Base-by-base conservation (phyloP, 2,329 filamentous ascomycete genomes). In the Talaromyces sp. region DNA sequence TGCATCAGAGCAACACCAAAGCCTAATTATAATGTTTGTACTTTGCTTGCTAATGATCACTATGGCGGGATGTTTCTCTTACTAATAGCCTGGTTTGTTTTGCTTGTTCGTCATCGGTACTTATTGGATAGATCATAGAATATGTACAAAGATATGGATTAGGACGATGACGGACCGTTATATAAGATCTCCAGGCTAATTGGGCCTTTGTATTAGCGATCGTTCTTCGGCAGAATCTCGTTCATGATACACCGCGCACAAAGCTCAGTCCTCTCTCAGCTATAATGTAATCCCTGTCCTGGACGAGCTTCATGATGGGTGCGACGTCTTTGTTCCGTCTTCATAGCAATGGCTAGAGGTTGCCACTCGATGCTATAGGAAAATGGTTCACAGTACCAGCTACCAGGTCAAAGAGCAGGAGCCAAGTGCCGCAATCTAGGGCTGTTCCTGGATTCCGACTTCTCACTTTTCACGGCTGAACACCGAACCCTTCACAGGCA, bases 401-500 rank as follows among this genome's bases (percentile, higher is more conserved):
- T 31, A 31, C 27, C 27, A 31, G 27, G 5, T 7, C 27, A 31
- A 31, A 31, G 6, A 31, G 27, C 27, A 6, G 8, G 48, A 10
- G 24, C 27, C 19, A 14, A 52, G 24, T n/a, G 48, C 24, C 14
- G 35, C 31, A 3, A 35, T 4, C 14, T 11, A n/a, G 8, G 16
- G 16, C 16, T 19, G 19, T 47, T 47, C 27, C 7, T 31, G 27
- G 27, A 31, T 31, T 31, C 27, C 1, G 27, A 31, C 5, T 6
- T 31, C 7, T 31, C 27, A 31, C 27, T 5, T 31, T 6, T 31
- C 4, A 31, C 7, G 27, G 27, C 9, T 10, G 35, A 13, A 31
- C 47, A 31, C 22, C 27, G 5, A 45, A 13, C 11, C 19, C 13
- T 60, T 79, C 77, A 95, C 71, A 96, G 80, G 73, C 89, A 87